A percentile compares a stretch with the other conserved stretches of the same genome.
Conservation (phyloP, 2,329 filamentous ascomycete species). For the Fusarium algeriense region DNA sequence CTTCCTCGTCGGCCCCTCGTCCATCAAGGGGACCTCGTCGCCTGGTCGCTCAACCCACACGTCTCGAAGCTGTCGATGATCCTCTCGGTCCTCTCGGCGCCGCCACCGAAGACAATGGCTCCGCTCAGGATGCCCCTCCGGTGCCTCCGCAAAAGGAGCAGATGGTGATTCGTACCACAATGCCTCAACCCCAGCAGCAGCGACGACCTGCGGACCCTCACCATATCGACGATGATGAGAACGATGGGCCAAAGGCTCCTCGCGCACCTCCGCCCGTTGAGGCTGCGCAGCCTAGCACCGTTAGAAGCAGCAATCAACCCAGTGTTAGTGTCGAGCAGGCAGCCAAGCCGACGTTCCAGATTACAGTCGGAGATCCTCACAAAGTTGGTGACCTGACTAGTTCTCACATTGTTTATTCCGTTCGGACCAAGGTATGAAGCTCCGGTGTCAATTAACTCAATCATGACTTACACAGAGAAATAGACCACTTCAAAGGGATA, state of each 20-base stretch:
- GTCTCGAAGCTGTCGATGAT: slow-evolving; percentile 81
- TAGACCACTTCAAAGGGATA: slow-evolving; percentile 97
- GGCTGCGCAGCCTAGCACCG: slow-evolving; percentile 64
- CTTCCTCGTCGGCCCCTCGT: slow-evolving; percentile 54
- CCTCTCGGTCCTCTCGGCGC: slow-evolving; percentile 83
- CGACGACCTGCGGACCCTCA: slow-evolving; percentile 68
- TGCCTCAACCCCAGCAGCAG: slow-evolving; percentile 59
- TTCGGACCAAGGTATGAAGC: slow-evolving; percentile 82
- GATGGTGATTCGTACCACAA: slow-evolving; percentile 69
- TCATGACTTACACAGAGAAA: slow-evolving; percentile 13
- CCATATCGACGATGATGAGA: slow-evolving; percentile 78
- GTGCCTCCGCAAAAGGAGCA: slow-evolving; percentile 77
- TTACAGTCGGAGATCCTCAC: slow-evolving; percentile 94
- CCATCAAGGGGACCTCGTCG: slow-evolving; percentile 67
- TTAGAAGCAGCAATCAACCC: slow-evolving; percentile 70
- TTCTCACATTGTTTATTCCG: slow-evolving; percentile 97
- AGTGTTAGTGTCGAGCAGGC: slow-evolving; percentile 94
- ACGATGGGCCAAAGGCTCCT: slow-evolving; percentile 64
- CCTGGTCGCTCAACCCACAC: slow-evolving; percentile 80
- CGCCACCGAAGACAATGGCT: slow-evolving; percentile 61
- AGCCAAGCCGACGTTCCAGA: slow-evolving; percentile 89
- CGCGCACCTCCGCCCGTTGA: slow-evolving; percentile 76
- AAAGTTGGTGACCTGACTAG: slow-evolving; percentile 97
- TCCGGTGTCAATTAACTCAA: background rate
- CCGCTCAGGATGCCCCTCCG: slow-evolving; percentile 68